Percentiles rank a stretch among this genome's conserved stretches.
Conservation (phyloP, 1,139 yeast species). For the Taphrina confusa region DNA sequence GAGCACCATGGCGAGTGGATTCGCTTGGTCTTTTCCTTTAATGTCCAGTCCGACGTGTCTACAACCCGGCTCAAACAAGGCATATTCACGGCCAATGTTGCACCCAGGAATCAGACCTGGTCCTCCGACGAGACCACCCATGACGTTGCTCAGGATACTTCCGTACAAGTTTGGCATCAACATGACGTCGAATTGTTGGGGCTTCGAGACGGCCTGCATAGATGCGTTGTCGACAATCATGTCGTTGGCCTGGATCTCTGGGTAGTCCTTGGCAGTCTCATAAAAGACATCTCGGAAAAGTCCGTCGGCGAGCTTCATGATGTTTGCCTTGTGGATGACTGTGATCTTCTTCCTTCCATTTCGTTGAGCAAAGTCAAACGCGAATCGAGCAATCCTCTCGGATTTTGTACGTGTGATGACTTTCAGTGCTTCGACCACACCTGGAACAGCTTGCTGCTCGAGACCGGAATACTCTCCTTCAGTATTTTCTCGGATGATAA, state of each 20-base stretch:
- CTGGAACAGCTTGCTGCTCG: constrained; percentile 96
- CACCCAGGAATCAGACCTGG: constrained; percentile 99
- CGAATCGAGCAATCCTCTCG: constrained; percentile 96
- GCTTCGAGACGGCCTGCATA: constrained; percentile 98
- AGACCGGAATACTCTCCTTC: constrained; percentile 99
- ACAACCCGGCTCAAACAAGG: constrained; percentile 99
- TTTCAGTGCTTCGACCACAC: constrained; percentile 95
- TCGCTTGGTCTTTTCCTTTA: constrained; percentile 54
- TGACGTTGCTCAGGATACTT: constrained; percentile 92
- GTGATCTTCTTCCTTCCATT: constrained; percentile 91
- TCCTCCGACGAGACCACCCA: constrained; percentile 98
- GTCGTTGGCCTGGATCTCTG: constrained; percentile 79
- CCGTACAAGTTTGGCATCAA: constrained; percentile 99
- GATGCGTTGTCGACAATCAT: constrained; percentile 98
- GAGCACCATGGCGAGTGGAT: constrained; percentile 94
- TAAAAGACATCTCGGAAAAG: constrained; percentile 92
- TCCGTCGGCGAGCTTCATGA: constrained; percentile 98
- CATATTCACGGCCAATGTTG: constrained; percentile 95
- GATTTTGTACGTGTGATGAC: constrained; percentile 92
- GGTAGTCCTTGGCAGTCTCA: constrained; percentile 77
- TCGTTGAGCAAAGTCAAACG: constrained; percentile 91
- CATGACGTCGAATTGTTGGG: constrained; percentile 96
- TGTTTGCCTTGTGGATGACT: constrained; percentile 98
- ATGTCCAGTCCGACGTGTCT: constrained; percentile 97
- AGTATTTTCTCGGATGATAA: constrained; percentile 92